Conservation (phyloP, 176 grass and related monocot genomes). For the Phragmites australis region DNA sequence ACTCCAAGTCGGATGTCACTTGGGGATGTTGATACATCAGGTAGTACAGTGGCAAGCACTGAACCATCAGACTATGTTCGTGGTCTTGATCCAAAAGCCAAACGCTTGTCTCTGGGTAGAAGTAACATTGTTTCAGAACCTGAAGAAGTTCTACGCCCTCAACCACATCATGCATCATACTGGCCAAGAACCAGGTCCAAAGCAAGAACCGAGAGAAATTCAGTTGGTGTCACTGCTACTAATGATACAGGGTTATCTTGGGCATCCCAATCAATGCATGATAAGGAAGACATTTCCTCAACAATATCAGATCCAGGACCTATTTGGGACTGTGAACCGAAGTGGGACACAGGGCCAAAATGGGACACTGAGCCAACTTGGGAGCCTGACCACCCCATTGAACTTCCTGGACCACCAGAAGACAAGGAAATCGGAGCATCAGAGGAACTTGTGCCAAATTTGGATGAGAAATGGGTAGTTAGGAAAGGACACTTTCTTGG, state of each 20-base stretch:
- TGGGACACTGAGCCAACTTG: slow-evolving; percentile 68
- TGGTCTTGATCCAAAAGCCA: slow-evolving; percentile 79
- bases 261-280: slow-evolving; percentile 74
- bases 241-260: slow-evolving; percentile 69
- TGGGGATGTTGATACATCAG: slow-evolving; percentile 56
- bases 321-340: slow-evolving; percentile 86
- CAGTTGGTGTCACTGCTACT: slow-evolving; percentile 42
- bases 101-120: slow-evolving; percentile 80
- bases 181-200: slow-evolving; percentile 91
- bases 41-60: slow-evolving; percentile 64
- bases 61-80: slow-evolving; percentile 89
- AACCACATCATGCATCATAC: slow-evolving; percentile 69
- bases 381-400: slow-evolving; percentile 70
- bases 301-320: slow-evolving; percentile 94
- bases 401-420: slow-evolving; percentile 54
- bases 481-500: slow-evolving; percentile 89
- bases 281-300: slow-evolving; percentile 96
- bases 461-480: slow-evolving; percentile 96
- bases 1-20: slow-evolving; percentile 73
- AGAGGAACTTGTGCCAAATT: slow-evolving; percentile 80
- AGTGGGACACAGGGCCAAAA: slow-evolving; percentile 75
- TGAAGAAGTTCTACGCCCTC: slow-evolving; percentile 88
- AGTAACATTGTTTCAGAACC: slow-evolving; percentile 91
- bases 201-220: slow-evolving; percentile 64
- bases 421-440: slow-evolving; percentile 47